phyloP scores from a whole-genome alignment of 768 basidiomycete genomes.

The Leccinum fibrillosum region DNA sequence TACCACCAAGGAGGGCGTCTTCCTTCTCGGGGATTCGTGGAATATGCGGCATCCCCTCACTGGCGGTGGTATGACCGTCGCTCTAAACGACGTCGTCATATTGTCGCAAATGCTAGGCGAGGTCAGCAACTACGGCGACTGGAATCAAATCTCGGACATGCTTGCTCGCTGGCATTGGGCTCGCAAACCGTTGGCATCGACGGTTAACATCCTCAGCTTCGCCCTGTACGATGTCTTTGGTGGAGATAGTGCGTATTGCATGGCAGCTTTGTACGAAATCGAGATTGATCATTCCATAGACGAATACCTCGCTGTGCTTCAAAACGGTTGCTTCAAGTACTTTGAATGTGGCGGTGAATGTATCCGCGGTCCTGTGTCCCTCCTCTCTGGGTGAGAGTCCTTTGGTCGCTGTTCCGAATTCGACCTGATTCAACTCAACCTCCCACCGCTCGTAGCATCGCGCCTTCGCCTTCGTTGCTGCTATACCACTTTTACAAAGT shows the following conservation, averaged over 20 bases:
- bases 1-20: slow-evolving; percentile 57
- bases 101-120: slow-evolving; percentile 59
- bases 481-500: slow-evolving; percentile 93
- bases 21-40: slow-evolving; percentile 94
- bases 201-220: slow-evolving; percentile 89
- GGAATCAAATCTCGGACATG: slow-evolving; percentile 46
- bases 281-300: slow-evolving; percentile 38
- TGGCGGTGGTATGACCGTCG: slow-evolving; percentile 98
- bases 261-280: not conserved
- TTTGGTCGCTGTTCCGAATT: not conserved
- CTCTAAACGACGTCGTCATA: slow-evolving; percentile 79
- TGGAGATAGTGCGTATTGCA: slow-evolving; percentile 70
- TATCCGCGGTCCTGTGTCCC: slow-evolving; percentile 81
- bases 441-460: slow-evolving; percentile 49
- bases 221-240: slow-evolving; percentile 94
- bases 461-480: slow-evolving; percentile 76
- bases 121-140: slow-evolving; percentile 43
- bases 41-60: slow-evolving; percentile 99
- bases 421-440: not conserved
- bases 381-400: slow-evolving; percentile 78
- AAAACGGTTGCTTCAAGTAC: slow-evolving; percentile 94
- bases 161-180: slow-evolving; percentile 82
- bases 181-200: slow-evolving; percentile 78
- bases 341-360: slow-evolving; percentile 93
- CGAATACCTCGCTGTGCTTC: slow-evolving; percentile 57